Conservation (phyloP, 164 flowering plant species). For the Tetrastigma voinierianum region DNA sequence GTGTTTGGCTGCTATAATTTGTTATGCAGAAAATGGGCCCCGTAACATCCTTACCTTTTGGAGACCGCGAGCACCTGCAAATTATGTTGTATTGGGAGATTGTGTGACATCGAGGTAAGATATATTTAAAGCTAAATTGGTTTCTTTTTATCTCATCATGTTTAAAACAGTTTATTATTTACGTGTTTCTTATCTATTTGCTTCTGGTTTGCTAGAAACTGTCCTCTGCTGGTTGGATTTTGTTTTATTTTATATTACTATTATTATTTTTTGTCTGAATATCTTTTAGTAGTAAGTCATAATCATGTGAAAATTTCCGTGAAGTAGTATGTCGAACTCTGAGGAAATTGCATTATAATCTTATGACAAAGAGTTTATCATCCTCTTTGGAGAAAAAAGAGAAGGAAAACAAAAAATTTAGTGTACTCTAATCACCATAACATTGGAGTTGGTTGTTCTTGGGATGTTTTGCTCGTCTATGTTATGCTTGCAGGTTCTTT, state of each 20-base stretch:
- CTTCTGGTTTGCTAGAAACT: not conserved
- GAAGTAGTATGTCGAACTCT: not conserved
- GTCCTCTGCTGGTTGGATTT: not conserved
- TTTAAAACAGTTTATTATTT: not conserved
- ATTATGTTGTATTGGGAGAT: conserved; percentile 94
- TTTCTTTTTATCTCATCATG: not conserved
- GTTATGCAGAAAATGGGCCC: conserved; percentile 57
- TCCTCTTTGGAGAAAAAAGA: not conserved
- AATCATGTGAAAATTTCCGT: not conserved
- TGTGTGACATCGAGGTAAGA: conserved; percentile 92
- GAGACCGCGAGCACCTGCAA: conserved; percentile 96
- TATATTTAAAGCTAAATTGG: not conserved
- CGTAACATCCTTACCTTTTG: conserved; percentile 73
- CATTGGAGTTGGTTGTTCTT: not conserved
- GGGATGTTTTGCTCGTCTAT: not conserved
- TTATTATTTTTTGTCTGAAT: not conserved
- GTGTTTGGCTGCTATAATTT: not conserved
- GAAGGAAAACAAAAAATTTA: not conserved
- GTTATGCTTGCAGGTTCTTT: not conserved
- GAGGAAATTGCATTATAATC: not conserved
- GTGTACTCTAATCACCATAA: not conserved
- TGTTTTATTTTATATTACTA: not conserved
- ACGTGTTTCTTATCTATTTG: not conserved
- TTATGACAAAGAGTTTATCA: not conserved
- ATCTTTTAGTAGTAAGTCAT: not conserved